These are phyloP conservation scores for Daldinia sp. DNA, from an alignment of 2,329 filamentous ascomycete species.

Conservation along the genomic window DNA sequence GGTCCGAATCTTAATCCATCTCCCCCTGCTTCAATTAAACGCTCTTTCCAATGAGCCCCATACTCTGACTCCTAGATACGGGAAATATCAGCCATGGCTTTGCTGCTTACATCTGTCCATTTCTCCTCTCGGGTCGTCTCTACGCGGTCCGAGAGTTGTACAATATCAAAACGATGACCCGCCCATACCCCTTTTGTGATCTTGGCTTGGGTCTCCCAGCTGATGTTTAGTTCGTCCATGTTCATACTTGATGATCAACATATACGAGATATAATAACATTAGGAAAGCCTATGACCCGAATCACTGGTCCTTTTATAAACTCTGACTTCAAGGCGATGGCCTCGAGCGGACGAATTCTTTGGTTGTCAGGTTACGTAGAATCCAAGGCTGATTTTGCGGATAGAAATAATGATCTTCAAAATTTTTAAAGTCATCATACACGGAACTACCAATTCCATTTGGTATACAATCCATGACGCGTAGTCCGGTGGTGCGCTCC, in stretches of 20 bases:
- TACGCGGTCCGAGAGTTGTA: slow-evolving; percentile 33
- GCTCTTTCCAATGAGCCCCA: background rate
- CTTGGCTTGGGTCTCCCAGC: background rate
- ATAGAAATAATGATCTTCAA: slow-evolving; percentile 34
- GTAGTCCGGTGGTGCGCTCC: too few relatives aligned
- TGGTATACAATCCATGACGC: too few relatives aligned
- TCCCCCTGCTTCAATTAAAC: background rate
- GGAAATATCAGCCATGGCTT: background rate
- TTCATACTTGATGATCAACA: slow-evolving; percentile 42
- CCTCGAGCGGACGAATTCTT: slow-evolving; percentile 45
- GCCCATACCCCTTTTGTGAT: slow-evolving; percentile 43
- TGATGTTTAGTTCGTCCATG: too few relatives aligned
- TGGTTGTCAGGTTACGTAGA: slow-evolving; percentile 47
- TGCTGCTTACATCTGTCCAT: background rate
- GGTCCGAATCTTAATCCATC: too few relatives aligned
- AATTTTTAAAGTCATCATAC: background rate
- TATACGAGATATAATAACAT: slow-evolving; percentile 43
- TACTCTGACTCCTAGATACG: background rate
- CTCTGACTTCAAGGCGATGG: slow-evolving; percentile 41
- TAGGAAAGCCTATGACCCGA: slow-evolving; percentile 40
- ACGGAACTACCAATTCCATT: background rate
- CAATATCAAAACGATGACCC: slow-evolving; percentile 46
- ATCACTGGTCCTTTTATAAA: slow-evolving; percentile 45
- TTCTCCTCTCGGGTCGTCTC: slow-evolving; percentile 3
- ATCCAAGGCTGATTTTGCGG: slow-evolving; percentile 44